Base-by-base conservation (phyloP, 208 protist genomes). In the Acanthamoeba royreba region DNA sequence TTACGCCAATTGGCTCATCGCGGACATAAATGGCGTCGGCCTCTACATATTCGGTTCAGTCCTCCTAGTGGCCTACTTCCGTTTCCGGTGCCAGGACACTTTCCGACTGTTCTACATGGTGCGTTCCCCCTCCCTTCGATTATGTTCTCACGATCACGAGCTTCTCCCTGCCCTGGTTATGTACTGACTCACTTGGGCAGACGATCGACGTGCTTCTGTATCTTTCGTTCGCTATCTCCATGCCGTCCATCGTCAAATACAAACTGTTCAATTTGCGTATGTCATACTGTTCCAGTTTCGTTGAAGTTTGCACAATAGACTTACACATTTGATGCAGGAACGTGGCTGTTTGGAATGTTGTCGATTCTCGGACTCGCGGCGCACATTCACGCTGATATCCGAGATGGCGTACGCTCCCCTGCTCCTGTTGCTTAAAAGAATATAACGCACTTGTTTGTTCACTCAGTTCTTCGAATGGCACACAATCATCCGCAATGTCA, bases 1-100 rank as follows among this genome's bases (percentile, higher is more conserved):
- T n/a, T 88, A 88, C 49, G 13, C 45, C 47, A 88, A 88, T 33
- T 88, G 79, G 79, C 49, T 88, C 33, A 55, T 88, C 28, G 43
- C 79, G 2, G 79, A 88, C 46, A 88, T 88, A n/a, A 88, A 88
- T 13, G 79, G 79, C 79, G 79, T 88, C 79, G 79, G 79, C 35
- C 49, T 88, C 3, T 88, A 88, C 46, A 88, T 88, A 45, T 88
- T 63, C 22, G 79, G 79, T 0, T 88, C 47, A 33, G 49, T 63
- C 13, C 47, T 88, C 9, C 28, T 88, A 38, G 79, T 88, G 47
- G 43, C 47, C 79, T 88, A 88, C 40, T 88, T 88, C 25, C 43
- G 47, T 3, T 88, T 88, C 22, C 43, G 43, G 47, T 88, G 47
- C 47, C 0, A 81, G 9, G 69, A 81, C 69, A 28, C n/a, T 13